Percentiles rank a stretch among this genome's conserved stretches.
Evolutionary conservation across 2,329 filamentous ascomycete genomes (phyloP).

Genomic region (Sclerotinia sclerotiorum): DNA sequence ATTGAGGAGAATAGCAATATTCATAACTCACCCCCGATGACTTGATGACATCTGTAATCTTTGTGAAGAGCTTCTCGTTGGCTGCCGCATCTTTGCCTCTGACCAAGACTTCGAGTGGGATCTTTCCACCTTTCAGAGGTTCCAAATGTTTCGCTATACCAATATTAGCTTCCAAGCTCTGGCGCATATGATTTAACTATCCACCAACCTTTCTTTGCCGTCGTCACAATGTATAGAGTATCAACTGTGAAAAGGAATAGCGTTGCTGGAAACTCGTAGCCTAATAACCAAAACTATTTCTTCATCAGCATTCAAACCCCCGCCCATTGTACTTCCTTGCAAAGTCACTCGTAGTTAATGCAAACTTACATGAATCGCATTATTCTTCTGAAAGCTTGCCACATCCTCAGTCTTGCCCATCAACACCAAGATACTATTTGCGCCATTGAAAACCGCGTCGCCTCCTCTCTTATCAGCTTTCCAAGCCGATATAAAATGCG

Average conservation of each 20-base stretch:
- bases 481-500: constrained; percentile 85
- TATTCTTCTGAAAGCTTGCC: constrained; percentile 89
- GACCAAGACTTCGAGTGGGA: constrained; percentile 87
- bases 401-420: constrained; percentile 95
- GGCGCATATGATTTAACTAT: background rate
- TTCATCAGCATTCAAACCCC: constrained; percentile 24
- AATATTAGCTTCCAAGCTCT: constrained; percentile 40
- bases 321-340: background rate
- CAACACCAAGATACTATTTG: constrained; percentile 80
- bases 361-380: constrained; percentile 82
- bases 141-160: constrained; percentile 83
- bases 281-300: constrained; percentile 88
- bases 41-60: constrained; percentile 84
- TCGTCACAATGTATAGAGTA: constrained; percentile 87
- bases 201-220: constrained; percentile 84
- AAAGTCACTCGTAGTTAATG: constrained; percentile 3
- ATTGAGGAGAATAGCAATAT: background rate
- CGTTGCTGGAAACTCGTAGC: constrained; percentile 97
- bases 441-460: constrained; percentile 82
- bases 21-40: constrained; percentile 68
- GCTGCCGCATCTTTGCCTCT: constrained; percentile 87
- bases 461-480: constrained; percentile 91
- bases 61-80: constrained; percentile 86
- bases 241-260: constrained; percentile 90
- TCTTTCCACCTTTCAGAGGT: constrained; percentile 85